A percentile compares a stretch with the other conserved stretches of the same genome.
These are phyloP conservation scores for Euphorbia schlechtendalii DNA, from an alignment of 441 rosid genomes.

Conservation along the genomic window DNA sequence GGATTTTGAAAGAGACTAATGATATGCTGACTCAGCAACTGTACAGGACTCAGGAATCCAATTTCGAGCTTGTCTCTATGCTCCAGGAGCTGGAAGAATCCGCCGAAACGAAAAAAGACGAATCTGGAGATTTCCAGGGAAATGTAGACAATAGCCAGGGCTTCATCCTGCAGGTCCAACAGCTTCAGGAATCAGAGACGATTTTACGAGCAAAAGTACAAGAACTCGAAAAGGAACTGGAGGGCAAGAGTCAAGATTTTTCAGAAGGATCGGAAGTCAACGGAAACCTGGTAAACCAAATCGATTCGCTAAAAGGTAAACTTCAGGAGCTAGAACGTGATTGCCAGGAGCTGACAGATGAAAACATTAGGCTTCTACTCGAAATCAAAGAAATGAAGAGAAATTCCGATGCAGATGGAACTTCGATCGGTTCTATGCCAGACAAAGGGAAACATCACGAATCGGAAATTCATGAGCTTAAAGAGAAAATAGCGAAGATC, in stretches of 20 bases:
- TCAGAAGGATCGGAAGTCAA: conserved; percentile 17
- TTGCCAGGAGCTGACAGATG: conserved; percentile 60
- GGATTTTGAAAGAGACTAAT: conserved; percentile 42
- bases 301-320: conserved; percentile 34
- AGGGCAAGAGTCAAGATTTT: conserved; percentile 17
- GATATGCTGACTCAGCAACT: conserved; percentile 41
- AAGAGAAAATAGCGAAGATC: conserved; percentile 27
- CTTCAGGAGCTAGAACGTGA: conserved; percentile 53
- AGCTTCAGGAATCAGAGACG: conserved; percentile 37
- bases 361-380: conserved; percentile 47
- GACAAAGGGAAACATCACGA: conserved; percentile 23
- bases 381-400: conserved; percentile 36
- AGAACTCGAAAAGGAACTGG: conserved; percentile 32
- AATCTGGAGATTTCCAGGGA: conserved; percentile 30
- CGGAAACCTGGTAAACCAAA: conserved; percentile 26
- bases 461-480: conserved; percentile 22
- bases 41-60: conserved; percentile 55
- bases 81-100: conserved; percentile 54
- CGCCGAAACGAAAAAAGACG: conserved; percentile 42
- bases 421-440: conserved; percentile 12
- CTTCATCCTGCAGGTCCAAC: conserved; percentile 26
- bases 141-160: conserved; percentile 28
- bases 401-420: conserved; percentile 14
- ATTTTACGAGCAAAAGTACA: conserved; percentile 31
- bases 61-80: conserved; percentile 51